Evolutionary conservation across 1,284 basidiomycete species (phyloP).

Genomic region (Fereydounia khargensis): DNA sequence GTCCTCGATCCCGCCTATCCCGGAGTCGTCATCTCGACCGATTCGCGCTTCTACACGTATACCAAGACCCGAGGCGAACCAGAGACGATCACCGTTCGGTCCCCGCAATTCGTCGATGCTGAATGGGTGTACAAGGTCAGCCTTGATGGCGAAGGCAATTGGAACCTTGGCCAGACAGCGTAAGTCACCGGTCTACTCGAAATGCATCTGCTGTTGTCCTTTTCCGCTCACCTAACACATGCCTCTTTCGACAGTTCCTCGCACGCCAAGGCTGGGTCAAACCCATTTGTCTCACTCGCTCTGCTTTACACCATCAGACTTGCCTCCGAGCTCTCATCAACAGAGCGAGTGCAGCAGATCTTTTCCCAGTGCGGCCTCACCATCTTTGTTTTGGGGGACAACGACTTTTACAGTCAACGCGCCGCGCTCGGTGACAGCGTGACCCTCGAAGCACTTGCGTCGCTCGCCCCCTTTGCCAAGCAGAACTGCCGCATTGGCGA

Average conservation of each 20-base stretch:
- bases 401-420: slow-evolving; percentile 96
- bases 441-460: slow-evolving; percentile 58
- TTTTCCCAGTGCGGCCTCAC: slow-evolving; percentile 63
- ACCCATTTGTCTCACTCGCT: slow-evolving; percentile 89
- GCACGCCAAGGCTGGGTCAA: slow-evolving; percentile 60
- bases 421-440: slow-evolving; percentile 61
- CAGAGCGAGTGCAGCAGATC: too few relatives aligned
- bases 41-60: slow-evolving; percentile 83
- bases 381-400: slow-evolving; percentile 83
- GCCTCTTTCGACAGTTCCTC: slow-evolving; percentile 8
- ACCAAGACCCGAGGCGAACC: slow-evolving; percentile 33
- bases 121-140: slow-evolving; percentile 72
- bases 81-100: slow-evolving; percentile 68
- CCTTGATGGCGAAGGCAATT: slow-evolving; percentile 5
- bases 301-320: slow-evolving; percentile 74
- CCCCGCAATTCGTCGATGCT: slow-evolving; percentile 83
- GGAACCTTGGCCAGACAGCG: slow-evolving; percentile 29
- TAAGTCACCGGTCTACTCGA: neutral
- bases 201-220: too few relatives aligned
- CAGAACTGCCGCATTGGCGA: slow-evolving; percentile 62
- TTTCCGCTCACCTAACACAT: too few relatives aligned
- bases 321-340: slow-evolving; percentile 60
- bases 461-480: slow-evolving; percentile 69
- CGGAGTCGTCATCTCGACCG: slow-evolving; percentile 66
- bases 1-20: slow-evolving; percentile 55